Conservation (phyloP, 2,329 filamentous ascomycete genomes). For the Penicillium sp. region DNA sequence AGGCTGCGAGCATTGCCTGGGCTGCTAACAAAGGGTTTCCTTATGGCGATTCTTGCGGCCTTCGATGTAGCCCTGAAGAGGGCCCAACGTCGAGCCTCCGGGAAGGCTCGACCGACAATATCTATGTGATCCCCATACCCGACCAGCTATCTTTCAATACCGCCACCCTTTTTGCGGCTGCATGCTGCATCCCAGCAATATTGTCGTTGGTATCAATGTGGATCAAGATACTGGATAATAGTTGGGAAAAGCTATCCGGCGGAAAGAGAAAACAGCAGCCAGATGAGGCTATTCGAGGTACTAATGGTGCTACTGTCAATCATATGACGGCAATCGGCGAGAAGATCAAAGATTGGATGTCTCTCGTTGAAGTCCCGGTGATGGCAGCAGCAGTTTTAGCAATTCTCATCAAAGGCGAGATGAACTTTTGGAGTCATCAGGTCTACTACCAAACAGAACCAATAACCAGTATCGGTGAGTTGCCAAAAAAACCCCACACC, state of each 20-base stretch:
- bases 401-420: constrained; percentile 60
- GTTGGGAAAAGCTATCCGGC: constrained; percentile 54
- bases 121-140: constrained; percentile 65
- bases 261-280: constrained; percentile 28
- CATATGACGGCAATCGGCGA: constrained; percentile 50
- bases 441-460: constrained; percentile 64
- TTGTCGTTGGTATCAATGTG: constrained; percentile 63
- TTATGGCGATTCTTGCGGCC: constrained; percentile 14
- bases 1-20: constrained; percentile 40
- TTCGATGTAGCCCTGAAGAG: constrained; percentile 6
- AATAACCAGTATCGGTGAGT: constrained; percentile 61
- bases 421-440: constrained; percentile 63
- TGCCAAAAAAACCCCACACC: not conserved
- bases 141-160: constrained; percentile 59
- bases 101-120: constrained; percentile 58
- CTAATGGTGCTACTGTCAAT: constrained; percentile 56
- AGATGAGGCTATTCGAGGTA: constrained; percentile 53
- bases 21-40: constrained; percentile 31
- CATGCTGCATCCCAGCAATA: constrained; percentile 66
- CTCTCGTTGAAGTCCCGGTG: constrained; percentile 58
- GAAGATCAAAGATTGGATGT: constrained; percentile 38
- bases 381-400: constrained; percentile 57
- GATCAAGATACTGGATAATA: constrained; percentile 65
- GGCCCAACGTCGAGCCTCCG: constrained; percentile 58
- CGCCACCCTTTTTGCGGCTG: constrained; percentile 63